Percentiles rank a stretch among this genome's conserved stretches.
phyloP scores from a whole-genome alignment of 768 basidiomycete genomes.

The Obba rivulosa region DNA sequence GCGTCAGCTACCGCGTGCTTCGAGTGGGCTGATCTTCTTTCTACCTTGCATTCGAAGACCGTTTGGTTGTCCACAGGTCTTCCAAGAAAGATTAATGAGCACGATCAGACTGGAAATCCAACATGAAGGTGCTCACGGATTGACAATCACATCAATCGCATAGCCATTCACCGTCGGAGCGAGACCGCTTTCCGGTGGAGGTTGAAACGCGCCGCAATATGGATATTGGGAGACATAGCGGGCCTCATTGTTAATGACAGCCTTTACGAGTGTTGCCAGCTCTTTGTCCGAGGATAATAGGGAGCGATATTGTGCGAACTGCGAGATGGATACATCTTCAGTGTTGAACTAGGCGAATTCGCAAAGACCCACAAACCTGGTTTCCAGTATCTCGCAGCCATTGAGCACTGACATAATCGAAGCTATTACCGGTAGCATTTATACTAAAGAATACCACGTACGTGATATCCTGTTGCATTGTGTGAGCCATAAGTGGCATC shows the following conservation, averaged over 20 bases:
- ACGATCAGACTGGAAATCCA: background rate
- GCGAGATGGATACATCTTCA: background rate
- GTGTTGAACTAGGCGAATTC: too few relatives aligned
- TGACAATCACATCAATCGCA: conserved; percentile 65
- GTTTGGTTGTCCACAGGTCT: conserved; percentile 65
- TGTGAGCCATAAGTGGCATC: background rate
- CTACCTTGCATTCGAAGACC: conserved; percentile 86
- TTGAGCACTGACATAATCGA: conserved; percentile 48
- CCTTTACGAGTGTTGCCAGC: conserved; percentile 63
- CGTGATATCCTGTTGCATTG: conserved; percentile 61
- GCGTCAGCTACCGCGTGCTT: background rate
- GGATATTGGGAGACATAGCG: conserved; percentile 68
- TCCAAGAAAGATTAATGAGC: conserved; percentile 1
- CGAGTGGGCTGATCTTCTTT: too few relatives aligned
- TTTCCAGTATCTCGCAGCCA: conserved; percentile 83
- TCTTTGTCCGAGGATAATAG: conserved; percentile 53
- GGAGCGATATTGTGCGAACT: conserved; percentile 69
- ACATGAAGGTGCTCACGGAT: conserved; percentile 49
- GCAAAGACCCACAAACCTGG: conserved; percentile 38
- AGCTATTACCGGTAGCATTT: conserved; percentile 1
- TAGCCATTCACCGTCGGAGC: conserved; percentile 59
- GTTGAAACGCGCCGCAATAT: conserved; percentile 80
- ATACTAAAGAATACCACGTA: conserved; percentile 29
- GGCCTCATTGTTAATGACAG: conserved; percentile 79
- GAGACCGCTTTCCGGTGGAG: conserved; percentile 70